Evolutionary conservation across 768 basidiomycete genomes (phyloP), one percentile per base, ranked within the genome.

Genomic region (Cubamyces lactineus): DNA sequence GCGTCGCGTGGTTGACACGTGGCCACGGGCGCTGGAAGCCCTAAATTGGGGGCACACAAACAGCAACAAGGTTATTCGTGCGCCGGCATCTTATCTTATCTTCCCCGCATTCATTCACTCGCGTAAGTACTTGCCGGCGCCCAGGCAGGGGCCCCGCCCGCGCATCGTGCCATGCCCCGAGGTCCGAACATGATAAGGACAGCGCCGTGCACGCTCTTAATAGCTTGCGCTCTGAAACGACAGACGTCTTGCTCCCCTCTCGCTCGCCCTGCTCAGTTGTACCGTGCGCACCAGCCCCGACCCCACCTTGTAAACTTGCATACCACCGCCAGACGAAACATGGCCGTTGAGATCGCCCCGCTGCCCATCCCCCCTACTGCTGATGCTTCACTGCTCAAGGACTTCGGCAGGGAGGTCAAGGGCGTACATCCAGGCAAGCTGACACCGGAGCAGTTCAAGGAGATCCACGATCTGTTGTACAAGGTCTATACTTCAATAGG

Each of bases 381-480:
- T 12, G 86, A 94, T 71, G 71, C 86, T 5, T 75, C 82, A 41
- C 83, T 84, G 73, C 88, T 94, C 71, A 68, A 74, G 40, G 77
- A 86, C 59, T 93, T 95, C 74, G 94, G 94, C 1, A 80, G 88
- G 30, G 81, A 90, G 71, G 91, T 95, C 43, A 84, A 82, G 66
- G 91, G 89, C 12, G 79, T 91, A 50, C 76, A 89, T 68, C 92
- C 91, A 0, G 87, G 82, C 0, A 76, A 76, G 12, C 78, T 93
- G 48, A 78, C 82, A 5, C 77, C 83, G 16, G 82, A 82, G 45
- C 75, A 89, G 71, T 87, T 91, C 72, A 74, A 82, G 42, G 84
- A 91, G 74, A 79, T 96, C 64, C 77, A 84, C 65, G 76, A 87
- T 26, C 84, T 88, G 11, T 77, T 95, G 61, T 94, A 94, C 80